Evolutionary conservation across 2,329 filamentous ascomycete genomes (phyloP), one percentile per base, ranked within the genome.

Genomic region (Penicillium sp.): DNA sequence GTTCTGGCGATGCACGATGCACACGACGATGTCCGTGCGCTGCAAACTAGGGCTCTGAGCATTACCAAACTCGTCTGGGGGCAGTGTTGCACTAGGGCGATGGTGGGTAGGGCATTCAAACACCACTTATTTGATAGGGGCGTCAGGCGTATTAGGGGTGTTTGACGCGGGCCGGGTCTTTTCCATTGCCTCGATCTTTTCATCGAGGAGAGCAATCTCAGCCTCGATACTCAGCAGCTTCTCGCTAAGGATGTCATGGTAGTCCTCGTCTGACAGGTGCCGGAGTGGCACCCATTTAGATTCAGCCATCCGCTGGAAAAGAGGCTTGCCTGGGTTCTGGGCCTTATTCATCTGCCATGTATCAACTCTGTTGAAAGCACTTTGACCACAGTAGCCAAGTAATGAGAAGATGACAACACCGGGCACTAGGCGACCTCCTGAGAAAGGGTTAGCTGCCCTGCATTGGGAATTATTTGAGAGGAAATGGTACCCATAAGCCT

Each of bases 121-220:
- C 33, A 29, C 15, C 20, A 15, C 25, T 54, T 44, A 54, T 40
- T 58, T 49, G 23, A 37, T 18, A 37, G 33, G 33, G 18, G 44
- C 24, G 47, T 28, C 20, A 20, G 10, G 25, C 7, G 32, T 31
- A n/a, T 15, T 32, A 32, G 31, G 24, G 25, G 52, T 33, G 23
- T 29, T 31, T 15, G 41, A 9, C 10, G 25, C 28, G 10, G 59
- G 56, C 24, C 56, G 53, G 24, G 57, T 52, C 32, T 62, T 63
- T 58, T 71, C 73, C 25, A 84, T 63, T 33, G 71, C 75, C 42
- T 76, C 78, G 57, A 93, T 88, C 62, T 82, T 83, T 46, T 92
- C 88, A 61, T 93, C 87, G 31, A 92, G 76, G 4, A 93, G 68
- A 0, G 87, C 83, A 67, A 93, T 89, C 53, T 92, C 86, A 1